A percentile compares a stretch with the other conserved stretches of the same genome.
These are phyloP conservation scores for Penicillium oxalicum DNA, from an alignment of 2,329 filamentous ascomycete genomes.

Conservation along the genomic window DNA sequence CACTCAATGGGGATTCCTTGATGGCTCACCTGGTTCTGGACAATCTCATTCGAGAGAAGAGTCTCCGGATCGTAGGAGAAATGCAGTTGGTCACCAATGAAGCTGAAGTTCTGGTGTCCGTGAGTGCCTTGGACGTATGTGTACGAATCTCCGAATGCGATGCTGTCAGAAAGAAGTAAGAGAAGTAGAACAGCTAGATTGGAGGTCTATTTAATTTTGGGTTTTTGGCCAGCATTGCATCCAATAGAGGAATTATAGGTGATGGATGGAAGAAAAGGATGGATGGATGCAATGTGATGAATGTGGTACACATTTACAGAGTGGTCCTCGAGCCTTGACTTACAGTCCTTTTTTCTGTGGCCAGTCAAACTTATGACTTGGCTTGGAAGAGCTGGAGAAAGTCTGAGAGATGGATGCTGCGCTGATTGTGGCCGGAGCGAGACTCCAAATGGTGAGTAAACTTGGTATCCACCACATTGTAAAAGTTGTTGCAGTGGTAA, in stretches of 20 bases:
- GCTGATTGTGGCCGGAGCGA: not conserved
- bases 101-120: slow-evolving; percentile 49
- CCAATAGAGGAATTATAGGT: not conserved
- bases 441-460: not conserved
- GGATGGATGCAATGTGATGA: too few species aligned
- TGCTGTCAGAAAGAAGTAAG: slow-evolving; percentile 6
- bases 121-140: slow-evolving; percentile 49
- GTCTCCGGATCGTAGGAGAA: slow-evolving; percentile 41
- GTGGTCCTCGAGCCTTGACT: not conserved
- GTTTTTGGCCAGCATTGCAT: not conserved
- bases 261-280: not conserved
- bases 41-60: slow-evolving; percentile 45
- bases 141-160: slow-evolving; percentile 31
- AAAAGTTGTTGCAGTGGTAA: not conserved
- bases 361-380: slow-evolving; percentile 13
- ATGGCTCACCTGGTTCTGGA: slow-evolving; percentile 41
- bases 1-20: not conserved
- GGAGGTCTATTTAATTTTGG: not conserved
- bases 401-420: not conserved
- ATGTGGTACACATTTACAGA: too few species aligned
- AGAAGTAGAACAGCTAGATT: too few species aligned
- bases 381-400: slow-evolving; percentile 1
- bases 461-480: slow-evolving; percentile 1
- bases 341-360: slow-evolving; percentile 12
- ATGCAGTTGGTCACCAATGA: slow-evolving; percentile 50